A percentile compares a stretch with the other conserved stretches of the same genome.
These are phyloP conservation scores for Botrytis galanthina DNA, from an alignment of 2,329 filamentous ascomycete genomes.

Conservation along the genomic window DNA sequence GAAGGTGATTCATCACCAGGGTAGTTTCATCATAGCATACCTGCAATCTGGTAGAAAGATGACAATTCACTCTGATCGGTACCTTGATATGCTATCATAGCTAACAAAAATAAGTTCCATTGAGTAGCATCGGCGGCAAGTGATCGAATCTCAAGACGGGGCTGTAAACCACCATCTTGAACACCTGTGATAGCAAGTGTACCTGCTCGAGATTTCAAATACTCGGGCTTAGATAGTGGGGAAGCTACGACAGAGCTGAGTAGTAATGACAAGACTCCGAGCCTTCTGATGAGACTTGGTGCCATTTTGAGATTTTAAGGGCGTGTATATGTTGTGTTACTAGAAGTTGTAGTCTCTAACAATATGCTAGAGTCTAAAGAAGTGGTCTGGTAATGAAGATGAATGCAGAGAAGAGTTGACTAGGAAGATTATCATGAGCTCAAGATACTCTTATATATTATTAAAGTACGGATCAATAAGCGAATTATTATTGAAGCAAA, in stretches of 20 bases:
- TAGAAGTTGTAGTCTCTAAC: neutral
- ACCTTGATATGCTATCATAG: slow-evolving; percentile 65
- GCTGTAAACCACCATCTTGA: slow-evolving; percentile 27
- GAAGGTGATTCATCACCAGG: neutral
- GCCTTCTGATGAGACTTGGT: neutral
- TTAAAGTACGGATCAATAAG: neutral
- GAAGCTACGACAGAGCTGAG: slow-evolving; percentile 5
- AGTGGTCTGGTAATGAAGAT: neutral
- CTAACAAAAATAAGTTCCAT: slow-evolving; percentile 75
- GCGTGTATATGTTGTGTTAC: neutral
- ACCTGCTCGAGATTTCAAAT: neutral
- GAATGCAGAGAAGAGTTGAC: neutral
- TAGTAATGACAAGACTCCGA: neutral
- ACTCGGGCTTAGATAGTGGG: neutral
- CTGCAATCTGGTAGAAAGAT: slow-evolving; percentile 76
- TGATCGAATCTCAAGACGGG: slow-evolving; percentile 64
- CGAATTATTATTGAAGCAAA: neutral
- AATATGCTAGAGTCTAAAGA: neutral
- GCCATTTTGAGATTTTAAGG: neutral
- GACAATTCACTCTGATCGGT: slow-evolving; percentile 60
- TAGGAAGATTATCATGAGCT: neutral
- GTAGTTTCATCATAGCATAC: slow-evolving; percentile 42
- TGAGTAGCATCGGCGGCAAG: slow-evolving; percentile 57
- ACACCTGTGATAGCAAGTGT: slow-evolving; percentile 19
- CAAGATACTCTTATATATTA: neutral